Base-by-base conservation (phyloP, 2,329 filamentous ascomycete species). In the Colletotrichum cuscutae region DNA sequence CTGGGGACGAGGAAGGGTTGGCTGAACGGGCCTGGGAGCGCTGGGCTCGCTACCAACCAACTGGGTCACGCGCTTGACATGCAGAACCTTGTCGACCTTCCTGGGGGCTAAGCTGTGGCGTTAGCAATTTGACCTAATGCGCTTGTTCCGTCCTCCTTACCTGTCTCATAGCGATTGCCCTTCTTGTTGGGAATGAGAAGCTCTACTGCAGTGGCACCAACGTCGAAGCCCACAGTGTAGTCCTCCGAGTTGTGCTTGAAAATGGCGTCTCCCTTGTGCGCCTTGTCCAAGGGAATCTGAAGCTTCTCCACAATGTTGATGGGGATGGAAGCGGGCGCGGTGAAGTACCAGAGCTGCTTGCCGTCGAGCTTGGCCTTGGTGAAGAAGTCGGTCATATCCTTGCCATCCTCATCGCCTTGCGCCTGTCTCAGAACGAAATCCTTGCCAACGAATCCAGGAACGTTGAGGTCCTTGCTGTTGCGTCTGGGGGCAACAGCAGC, bases 321-420 rank as follows among this genome's bases (percentile, higher is more conserved):
- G n/a, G 93, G 90, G 3, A 95, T 84, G 12, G 89, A 90, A 6
- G 90, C 88, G 2, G 93, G 93, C 4, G 92, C 91, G 11, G 92
- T 94, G 77, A 95, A 94, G 80, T 95, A 94, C 93, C 93, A 95
- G 72, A 95, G 86, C 79, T 95, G 91, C 84, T 94, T 95, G 74
- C 91, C 92, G 68, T 90, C 84, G 8, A 92, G 80, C 76, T 89
- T 89, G 67, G 87, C 86, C 70, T 89, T 85, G 77, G 84, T 87
- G 77, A 93, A 90, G 65, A 92, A 81, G 26, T 88, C 83, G 9
- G 87, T 80, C 72, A 89, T 81, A 78, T 89, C 83, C 76, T 86
- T 80, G 78, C 84, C 79, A 75, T 82, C 77, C 75, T 84, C 82
- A n/a, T 81, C 78, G 26, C 80, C 77, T 19, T 78, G 79, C 42